These are phyloP conservation scores for Omphalea diandra DNA, from an alignment of 441 rosid species.

Conservation along the genomic window DNA sequence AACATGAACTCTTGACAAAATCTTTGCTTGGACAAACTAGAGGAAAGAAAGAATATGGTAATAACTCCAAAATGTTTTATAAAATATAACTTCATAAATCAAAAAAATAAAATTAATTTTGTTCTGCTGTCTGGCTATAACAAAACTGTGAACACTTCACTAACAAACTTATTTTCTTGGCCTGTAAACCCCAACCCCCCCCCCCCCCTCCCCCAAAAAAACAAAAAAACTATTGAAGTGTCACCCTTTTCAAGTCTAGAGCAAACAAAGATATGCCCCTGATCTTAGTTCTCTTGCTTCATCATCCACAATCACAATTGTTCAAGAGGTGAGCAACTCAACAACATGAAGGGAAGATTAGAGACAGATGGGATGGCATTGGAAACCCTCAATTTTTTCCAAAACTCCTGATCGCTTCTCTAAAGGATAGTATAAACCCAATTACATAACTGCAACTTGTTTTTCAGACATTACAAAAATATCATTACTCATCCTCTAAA, in stretches of 20 bases:
- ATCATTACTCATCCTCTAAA: background rate
- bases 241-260: background rate
- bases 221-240: background rate
- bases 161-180: slow-evolving; percentile 1
- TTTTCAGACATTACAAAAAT: background rate
- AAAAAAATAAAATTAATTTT: background rate
- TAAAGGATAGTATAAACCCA: background rate
- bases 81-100: background rate
- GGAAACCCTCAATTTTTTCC: background rate
- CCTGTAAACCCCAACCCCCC: too few species aligned
- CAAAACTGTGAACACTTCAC: background rate
- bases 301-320: background rate
- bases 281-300: slow-evolving; percentile 8
- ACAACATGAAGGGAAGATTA: background rate
- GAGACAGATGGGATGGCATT: background rate
- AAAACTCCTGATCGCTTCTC: background rate
- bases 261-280: background rate
- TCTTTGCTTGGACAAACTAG: too few species aligned
- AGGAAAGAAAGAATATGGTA: background rate
- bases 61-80: background rate
- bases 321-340: background rate
- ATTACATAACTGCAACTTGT: background rate
- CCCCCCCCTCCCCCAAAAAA: too few species aligned
- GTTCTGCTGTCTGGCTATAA: background rate
- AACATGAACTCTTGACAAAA: background rate